Conservation (phyloP, 768 basidiomycete genomes). For the Mycena pura region DNA sequence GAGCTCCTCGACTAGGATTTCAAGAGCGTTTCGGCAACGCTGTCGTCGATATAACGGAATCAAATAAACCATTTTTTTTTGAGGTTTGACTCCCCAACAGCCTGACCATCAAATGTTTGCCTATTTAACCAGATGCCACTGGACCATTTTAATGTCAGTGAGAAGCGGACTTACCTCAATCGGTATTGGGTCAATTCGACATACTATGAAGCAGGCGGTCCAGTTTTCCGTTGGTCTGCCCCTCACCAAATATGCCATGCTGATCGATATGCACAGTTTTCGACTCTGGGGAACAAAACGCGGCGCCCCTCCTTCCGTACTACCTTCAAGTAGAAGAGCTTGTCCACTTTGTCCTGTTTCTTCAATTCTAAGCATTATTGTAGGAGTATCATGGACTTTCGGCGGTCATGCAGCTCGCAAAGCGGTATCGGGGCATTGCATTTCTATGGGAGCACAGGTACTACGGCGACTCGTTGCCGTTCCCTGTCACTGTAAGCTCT, state of each 20-base stretch:
- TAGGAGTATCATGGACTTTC: conserved; percentile 58
- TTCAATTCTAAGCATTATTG: neutral
- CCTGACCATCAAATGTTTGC: neutral
- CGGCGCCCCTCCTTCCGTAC: conserved; percentile 53
- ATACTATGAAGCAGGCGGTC: conserved; percentile 54
- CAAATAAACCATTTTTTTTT: conserved; percentile 20
- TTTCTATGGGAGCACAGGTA: conserved; percentile 60
- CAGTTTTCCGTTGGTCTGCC: conserved; percentile 49
- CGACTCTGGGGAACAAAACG: conserved; percentile 59
- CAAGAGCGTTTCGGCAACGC: conserved; percentile 18
- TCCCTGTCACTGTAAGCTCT: conserved; percentile 54
- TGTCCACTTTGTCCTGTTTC: neutral
- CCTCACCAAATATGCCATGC: neutral
- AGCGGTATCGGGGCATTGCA: conserved; percentile 52
- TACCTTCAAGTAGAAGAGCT: conserved; percentile 47
- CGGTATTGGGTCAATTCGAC: conserved; percentile 58
- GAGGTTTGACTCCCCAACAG: conserved; percentile 1
- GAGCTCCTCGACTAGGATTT: conserved; percentile 17
- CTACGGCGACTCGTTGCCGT: conserved; percentile 55
- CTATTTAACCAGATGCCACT: conserved; percentile 46
- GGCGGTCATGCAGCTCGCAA: conserved; percentile 53
- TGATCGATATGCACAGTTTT: conserved; percentile 42
- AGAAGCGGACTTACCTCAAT: conserved; percentile 46
- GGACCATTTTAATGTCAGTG: conserved; percentile 49
- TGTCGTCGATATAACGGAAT: neutral